Evolutionary conservation across 495 filamentous ascomycete species (phyloP), one percentile per base, ranked within the genome.

Genomic region (Aspergillus conjunctus): DNA sequence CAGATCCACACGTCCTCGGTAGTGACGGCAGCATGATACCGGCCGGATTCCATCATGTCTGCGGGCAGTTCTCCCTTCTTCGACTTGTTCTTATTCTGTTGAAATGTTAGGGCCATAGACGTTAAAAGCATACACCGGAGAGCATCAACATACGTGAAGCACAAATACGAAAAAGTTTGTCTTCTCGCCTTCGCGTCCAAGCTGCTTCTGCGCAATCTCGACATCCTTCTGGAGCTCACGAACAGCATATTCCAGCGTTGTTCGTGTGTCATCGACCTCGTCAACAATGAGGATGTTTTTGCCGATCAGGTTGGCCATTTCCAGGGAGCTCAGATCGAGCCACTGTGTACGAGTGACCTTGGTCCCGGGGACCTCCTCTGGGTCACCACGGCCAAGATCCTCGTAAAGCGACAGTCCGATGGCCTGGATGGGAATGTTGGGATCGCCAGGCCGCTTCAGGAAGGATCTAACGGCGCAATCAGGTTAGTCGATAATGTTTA

Each of bases 391-490:
- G 50, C 86, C 77, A 31, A 97, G 88, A 41, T 85, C 82, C 77
- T 99, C 94, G 79, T 99, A 99, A 53, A 99, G 87, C 22, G 92
- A 97, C 49, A 99, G 88, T 51, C 94, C 94, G 73, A 99, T 99
- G 34, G 94, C 94, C 83, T 99, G 94, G 76, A 99, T 99, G 59
- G 94, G 93, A 72, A 99, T 99, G 78, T 99, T 99, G 72, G 92
- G 83, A 64, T 83, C 85, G 60, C 89, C 91, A 53, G 90, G 82
- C 68, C 87, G 85, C 81, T 97, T 97, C 72, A 99, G 91, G 80
- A 98, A 99, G 11, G 94, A 98, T 50, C 84, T 87, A 58, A 48
- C 18, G n/a, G 17, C 5, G 5, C 26, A 26, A 26, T 26, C 26
- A 26, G 26, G 26, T 26, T 26, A 26, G 26, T 26, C 26, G 2